Evolutionary conservation across 2,329 filamentous ascomycete genomes (phyloP).

Genomic region (Stachybotrys echinatus): DNA sequence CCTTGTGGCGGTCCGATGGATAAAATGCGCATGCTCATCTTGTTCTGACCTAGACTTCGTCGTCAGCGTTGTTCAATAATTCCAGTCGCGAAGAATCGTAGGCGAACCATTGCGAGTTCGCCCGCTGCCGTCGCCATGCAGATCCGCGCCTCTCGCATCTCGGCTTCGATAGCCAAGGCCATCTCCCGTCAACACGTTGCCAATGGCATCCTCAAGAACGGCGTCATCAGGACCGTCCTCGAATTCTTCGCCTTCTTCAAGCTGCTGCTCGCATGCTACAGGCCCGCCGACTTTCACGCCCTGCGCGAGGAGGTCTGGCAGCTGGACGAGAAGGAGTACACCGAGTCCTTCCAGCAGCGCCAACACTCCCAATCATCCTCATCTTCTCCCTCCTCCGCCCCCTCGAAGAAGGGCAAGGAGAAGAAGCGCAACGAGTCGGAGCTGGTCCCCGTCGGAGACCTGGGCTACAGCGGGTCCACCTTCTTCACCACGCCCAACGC

Average conservation of each 20-base stretch:
- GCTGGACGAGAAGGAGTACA: constrained; percentile 32
- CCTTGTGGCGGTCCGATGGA: too few relatives aligned
- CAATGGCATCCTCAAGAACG: constrained; percentile 12
- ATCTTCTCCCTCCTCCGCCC: neutral
- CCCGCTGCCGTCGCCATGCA: constrained; percentile 14
- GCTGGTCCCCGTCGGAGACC: constrained; percentile 56
- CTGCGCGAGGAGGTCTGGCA: constrained; percentile 23
- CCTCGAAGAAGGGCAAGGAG: constrained; percentile 24
- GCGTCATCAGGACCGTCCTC: constrained; percentile 21
- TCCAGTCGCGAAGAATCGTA: too few relatives aligned
- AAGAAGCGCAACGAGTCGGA: constrained; percentile 20
- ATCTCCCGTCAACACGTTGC: constrained; percentile 37
- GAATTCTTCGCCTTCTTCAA: constrained; percentile 28
- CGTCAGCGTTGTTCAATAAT: too few relatives aligned
- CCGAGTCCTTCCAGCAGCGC: constrained; percentile 29
- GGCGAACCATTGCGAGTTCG: too few relatives aligned
- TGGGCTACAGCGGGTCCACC: constrained; percentile 72
- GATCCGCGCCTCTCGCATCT: constrained; percentile 37
- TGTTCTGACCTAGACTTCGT: too few relatives aligned
- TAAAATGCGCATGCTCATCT: too few relatives aligned
- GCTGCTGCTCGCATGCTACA: constrained; percentile 20
- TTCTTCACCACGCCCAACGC: constrained; percentile 65
- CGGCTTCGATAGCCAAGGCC: constrained; percentile 52
- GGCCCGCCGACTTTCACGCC: constrained; percentile 20
- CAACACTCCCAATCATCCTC: constrained; percentile 29